Evolutionary conservation across 306 rosid species (phyloP).

Genomic region (Inga leiocalycina): DNA sequence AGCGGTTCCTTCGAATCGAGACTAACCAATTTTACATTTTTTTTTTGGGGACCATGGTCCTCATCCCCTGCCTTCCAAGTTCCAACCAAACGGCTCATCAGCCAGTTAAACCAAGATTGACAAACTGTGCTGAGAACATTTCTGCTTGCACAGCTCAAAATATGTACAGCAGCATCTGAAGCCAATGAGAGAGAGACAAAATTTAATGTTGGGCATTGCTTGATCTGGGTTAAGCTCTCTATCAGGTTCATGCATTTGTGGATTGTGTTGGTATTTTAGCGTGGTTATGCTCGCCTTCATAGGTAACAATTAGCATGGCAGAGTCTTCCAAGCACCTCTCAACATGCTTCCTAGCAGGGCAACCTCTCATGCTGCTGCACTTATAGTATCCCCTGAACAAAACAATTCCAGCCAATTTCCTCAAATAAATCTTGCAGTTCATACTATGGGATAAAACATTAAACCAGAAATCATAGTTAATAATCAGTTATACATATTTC

Average conservation of each 20-base stretch:
- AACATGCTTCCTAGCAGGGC: constrained; percentile 99
- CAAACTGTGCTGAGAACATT: constrained; percentile 41
- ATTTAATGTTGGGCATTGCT: constrained; percentile 19
- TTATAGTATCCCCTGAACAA: constrained; percentile 94
- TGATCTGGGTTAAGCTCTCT: constrained; percentile 38
- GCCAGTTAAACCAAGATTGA: constrained; percentile 44
- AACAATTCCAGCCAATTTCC: constrained; percentile 29
- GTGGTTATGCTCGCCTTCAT: constrained; percentile 98
- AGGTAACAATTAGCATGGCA: constrained; percentile 90
- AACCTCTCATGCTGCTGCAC: constrained; percentile 99
- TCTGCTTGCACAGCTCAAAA: constrained; percentile 56
- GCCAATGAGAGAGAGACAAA: constrained; percentile 48
- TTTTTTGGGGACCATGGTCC: constrained; percentile 29
- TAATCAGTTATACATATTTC: background rate
- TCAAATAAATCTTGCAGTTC: constrained; percentile 19
- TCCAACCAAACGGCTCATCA: constrained; percentile 43
- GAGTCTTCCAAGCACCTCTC: constrained; percentile 98
- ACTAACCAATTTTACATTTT: constrained; percentile 60
- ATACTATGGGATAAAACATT: constrained; percentile 1
- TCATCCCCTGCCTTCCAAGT: constrained; percentile 36
- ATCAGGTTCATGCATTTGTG: constrained; percentile 65
- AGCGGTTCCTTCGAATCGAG: constrained; percentile 52
- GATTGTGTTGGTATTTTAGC: constrained; percentile 77
- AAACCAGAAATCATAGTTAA: constrained; percentile 12
- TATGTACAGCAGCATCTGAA: constrained; percentile 76